Percentiles rank a stretch among this genome's conserved stretches.
These are phyloP conservation scores for Grosmannia huntii DNA, from an alignment of 2,329 filamentous ascomycete species.

Conservation along the genomic window DNA sequence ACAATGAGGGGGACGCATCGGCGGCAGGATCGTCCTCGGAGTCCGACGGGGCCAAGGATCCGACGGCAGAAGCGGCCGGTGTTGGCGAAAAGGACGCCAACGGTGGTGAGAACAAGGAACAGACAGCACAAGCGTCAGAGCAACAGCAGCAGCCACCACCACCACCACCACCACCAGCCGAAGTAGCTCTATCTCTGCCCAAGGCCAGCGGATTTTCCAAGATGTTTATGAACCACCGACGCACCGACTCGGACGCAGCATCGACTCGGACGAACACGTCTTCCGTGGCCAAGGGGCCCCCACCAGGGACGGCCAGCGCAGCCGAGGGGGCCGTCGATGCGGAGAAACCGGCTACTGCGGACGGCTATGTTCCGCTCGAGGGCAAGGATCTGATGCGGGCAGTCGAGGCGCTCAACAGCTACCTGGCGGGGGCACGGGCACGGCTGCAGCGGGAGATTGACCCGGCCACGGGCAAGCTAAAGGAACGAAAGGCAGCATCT, in stretches of 20 bases:
- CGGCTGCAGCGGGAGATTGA: conserved; percentile 50
- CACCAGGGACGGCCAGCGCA: conserved; percentile 7
- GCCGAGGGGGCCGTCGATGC: background rate
- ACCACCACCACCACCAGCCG: background rate
- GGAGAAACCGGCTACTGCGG: background rate
- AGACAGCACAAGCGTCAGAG: background rate
- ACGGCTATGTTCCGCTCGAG: conserved; percentile 32
- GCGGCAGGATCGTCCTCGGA: conserved; percentile 16
- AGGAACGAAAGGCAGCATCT: conserved; percentile 31
- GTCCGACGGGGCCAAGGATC: background rate
- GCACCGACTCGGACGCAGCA: conserved; percentile 36
- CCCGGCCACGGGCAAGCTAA: conserved; percentile 48
- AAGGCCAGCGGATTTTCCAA: conserved; percentile 35
- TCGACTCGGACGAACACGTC: conserved; percentile 36
- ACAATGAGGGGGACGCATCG: conserved; percentile 17
- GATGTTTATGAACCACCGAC: conserved; percentile 37
- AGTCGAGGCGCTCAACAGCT: conserved; percentile 71
- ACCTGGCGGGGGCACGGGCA: conserved; percentile 72
- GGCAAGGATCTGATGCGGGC: conserved; percentile 77
- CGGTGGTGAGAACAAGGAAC: background rate
- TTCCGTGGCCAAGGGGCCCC: conserved; percentile 25
- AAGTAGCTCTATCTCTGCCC: background rate
- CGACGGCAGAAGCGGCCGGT: background rate
- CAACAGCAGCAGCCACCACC: background rate
- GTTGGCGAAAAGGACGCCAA: background rate